phyloP scores from a whole-genome alignment of 116 monocot genomes.

The Papilionanthe hybrid region DNA sequence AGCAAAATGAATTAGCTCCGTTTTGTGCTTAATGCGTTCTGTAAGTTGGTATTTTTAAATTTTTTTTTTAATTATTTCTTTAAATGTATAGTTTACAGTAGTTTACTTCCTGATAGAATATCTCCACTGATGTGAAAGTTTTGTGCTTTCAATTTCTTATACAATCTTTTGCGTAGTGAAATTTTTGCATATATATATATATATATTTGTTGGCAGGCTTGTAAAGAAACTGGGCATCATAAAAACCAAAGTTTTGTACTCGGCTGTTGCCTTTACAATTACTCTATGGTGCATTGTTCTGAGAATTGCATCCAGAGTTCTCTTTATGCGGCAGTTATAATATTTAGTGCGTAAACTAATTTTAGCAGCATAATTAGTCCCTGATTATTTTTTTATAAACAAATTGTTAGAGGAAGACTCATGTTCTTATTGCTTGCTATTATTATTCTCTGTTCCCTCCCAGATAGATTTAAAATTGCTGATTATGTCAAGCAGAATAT shows the following conservation, averaged over 20 bases:
- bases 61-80: neutral
- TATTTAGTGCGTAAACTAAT: neutral
- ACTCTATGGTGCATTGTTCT: no score
- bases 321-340: neutral
- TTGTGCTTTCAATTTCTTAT: neutral
- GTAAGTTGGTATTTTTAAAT: neutral
- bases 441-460: no score
- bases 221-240: no score
- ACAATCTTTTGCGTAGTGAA: neutral
- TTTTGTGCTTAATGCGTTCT: neutral
- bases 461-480: no score
- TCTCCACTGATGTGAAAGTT: neutral
- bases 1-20: slow-evolving; percentile 8
- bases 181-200: neutral
- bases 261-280: no score
- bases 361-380: no score
- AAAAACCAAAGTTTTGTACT: no score
- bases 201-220: neutral
- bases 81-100: neutral
- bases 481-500: no score
- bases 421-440: no score
- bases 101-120: neutral
- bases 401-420: no score
- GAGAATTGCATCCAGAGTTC: neutral
- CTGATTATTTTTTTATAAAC: no score